A percentile compares a stretch with the other conserved stretches of the same genome.
These are phyloP conservation scores for Pelargonium citronellum DNA, from an alignment of 441 rosid genomes.

Conservation along the genomic window DNA sequence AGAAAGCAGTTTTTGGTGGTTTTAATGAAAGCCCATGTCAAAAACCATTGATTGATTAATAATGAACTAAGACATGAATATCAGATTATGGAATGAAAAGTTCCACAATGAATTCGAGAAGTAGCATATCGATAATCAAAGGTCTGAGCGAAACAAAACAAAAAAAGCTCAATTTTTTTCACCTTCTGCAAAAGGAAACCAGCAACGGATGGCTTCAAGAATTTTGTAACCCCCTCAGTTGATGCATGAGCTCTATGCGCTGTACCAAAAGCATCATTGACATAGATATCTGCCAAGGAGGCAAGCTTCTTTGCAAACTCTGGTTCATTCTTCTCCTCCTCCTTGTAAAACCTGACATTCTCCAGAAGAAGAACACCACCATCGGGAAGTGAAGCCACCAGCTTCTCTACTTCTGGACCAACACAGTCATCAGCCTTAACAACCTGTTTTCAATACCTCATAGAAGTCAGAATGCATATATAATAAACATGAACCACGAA, in stretches of 20 bases:
- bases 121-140: too few species aligned
- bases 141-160: too few species aligned
- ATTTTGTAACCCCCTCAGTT: constrained; percentile 89
- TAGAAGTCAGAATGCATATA: neutral
- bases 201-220: constrained; percentile 87
- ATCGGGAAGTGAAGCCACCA: constrained; percentile 60
- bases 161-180: too few species aligned
- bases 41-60: too few species aligned
- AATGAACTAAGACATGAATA: too few species aligned
- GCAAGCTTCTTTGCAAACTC: constrained; percentile 95
- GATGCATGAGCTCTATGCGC: constrained; percentile 99
- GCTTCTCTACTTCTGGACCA: constrained; percentile 71
- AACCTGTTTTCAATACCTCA: constrained; percentile 43
- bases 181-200: constrained; percentile 99
- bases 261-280: constrained; percentile 90
- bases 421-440: constrained; percentile 79
- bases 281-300: constrained; percentile 75
- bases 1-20: too few species aligned
- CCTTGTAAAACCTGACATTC: constrained; percentile 85
- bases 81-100: too few species aligned
- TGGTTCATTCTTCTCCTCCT: constrained; percentile 95
- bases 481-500: neutral
- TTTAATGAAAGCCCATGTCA: too few species aligned
- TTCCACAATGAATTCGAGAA: too few species aligned
- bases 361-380: constrained; percentile 84